Base-by-base conservation (phyloP, 2,329 filamentous ascomycete genomes). In the Stagonosporopsis cucurbitacearum region DNA sequence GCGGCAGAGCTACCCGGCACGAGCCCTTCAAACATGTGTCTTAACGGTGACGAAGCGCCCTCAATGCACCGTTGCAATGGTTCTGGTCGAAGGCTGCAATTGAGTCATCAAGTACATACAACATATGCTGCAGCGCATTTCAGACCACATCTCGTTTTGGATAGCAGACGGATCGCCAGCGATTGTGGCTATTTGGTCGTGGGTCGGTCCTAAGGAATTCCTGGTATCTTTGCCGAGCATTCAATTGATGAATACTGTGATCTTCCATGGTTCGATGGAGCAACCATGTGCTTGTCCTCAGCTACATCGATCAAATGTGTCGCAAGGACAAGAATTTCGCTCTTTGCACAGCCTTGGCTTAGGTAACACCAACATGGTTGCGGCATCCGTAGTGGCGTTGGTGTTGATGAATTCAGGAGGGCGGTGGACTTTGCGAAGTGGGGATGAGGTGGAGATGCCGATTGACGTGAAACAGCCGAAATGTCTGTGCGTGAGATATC, bases 401-500 rank as follows among this genome's bases (percentile, higher is more conserved):
- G 22, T 19, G 25, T 40, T 48, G 51, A 48, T 43, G 44, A 48
- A 19, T 37, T 37, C 37, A 43, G 44, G 44, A 54, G 44, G 12
- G n/a, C 22, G 8, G 39, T 48, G 51, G 51, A 36, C 4, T 30
- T 30, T 44, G 44, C 26, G 33, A 52, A 52, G 49, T 52, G 49
- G 49, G 37, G 49, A 43, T 30, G 30, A 22, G 40, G 49, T 54
- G 50, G 50, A 48, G 51, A 30, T 36, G 39, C 44, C 44, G 44
- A 44, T 37, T 11, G 42, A 22, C 37, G 6, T 48, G 51, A 54
- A 54, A 54, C 51, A 42, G 13, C n/a, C 25, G 20, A 36, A 44
- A 15, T n/a, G 44, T 44, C 39, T n/a, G 37, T 54, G 35, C 35
- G 35, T 5, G 13, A 20, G 35, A 20, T 20, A 15, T 36, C n/a